phyloP scores from a whole-genome alignment of 768 basidiomycete species.

The Daedaleopsis sinensis region DNA sequence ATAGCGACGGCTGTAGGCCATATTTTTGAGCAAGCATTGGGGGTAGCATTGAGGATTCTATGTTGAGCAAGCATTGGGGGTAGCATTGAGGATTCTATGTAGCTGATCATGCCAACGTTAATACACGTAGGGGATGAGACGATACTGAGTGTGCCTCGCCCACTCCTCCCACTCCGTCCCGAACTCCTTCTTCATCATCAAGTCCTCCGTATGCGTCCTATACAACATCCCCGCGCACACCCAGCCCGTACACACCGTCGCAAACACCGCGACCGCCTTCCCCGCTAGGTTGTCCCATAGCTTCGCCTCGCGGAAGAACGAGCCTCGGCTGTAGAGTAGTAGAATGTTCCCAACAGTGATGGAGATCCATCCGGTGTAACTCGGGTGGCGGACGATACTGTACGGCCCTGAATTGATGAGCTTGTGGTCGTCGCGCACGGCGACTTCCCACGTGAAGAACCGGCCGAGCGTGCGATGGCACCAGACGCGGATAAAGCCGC shows the following conservation, averaged over 20 bases:
- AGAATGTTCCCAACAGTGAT: slow-evolving; percentile 5
- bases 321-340: background rate
- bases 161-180: slow-evolving; percentile 1
- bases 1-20: no score
- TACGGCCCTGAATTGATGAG: slow-evolving; percentile 21
- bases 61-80: no score
- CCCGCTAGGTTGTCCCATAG: background rate
- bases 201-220: background rate
- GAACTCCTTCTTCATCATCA: slow-evolving; percentile 12
- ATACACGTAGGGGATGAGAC: slow-evolving; percentile 6
- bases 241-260: background rate
- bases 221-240: background rate
- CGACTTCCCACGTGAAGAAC: slow-evolving; percentile 22
- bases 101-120: background rate
- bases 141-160: background rate
- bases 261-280: background rate
- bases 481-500: background rate
- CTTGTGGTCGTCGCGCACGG: slow-evolving; percentile 12
- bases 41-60: no score
- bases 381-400: slow-evolving; percentile 20
- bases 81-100: no score
- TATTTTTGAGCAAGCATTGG: no score
- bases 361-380: slow-evolving; percentile 15
- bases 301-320: background rate
- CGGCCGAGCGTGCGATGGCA: slow-evolving; percentile 13